phyloP scores from a whole-genome alignment of 2,329 filamentous ascomycete genomes.

The Alternaria sp. region DNA sequence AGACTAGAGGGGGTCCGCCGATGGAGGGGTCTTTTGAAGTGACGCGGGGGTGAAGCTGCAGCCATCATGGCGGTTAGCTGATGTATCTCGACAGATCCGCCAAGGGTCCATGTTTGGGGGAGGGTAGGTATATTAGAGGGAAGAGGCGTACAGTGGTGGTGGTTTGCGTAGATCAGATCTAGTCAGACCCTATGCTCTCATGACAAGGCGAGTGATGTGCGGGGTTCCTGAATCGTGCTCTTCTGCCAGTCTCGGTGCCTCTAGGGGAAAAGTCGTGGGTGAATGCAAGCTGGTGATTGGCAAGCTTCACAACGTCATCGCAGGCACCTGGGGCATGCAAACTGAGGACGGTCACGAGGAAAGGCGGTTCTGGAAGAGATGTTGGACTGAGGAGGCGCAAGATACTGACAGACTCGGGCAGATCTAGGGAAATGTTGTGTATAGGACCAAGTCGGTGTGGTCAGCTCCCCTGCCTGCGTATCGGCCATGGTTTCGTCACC shows the following conservation, averaged over 20 bases:
- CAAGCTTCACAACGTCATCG: conserved; percentile 33
- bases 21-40: conserved; percentile 33
- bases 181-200: conserved; percentile 35
- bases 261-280: conserved; percentile 34
- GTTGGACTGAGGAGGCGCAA: background rate
- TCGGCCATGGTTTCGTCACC: conserved; percentile 34
- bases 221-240: conserved; percentile 16
- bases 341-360: conserved; percentile 19
- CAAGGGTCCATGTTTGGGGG: conserved; percentile 16
- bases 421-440: background rate
- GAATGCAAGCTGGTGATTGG: conserved; percentile 43
- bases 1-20: conserved; percentile 43
- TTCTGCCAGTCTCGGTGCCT: conserved; percentile 6
- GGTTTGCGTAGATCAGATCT: conserved; percentile 18
- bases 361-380: background rate
- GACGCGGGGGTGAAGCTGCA: conserved; percentile 40
- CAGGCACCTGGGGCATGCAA: conserved; percentile 10
- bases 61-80: conserved; percentile 44
- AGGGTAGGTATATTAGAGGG: conserved; percentile 11
- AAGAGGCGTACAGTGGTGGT: conserved; percentile 32
- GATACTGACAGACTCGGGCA: background rate
- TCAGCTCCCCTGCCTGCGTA: background rate
- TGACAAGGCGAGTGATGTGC: conserved; percentile 35
- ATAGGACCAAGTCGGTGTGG: background rate
- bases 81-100: conserved; percentile 10